phyloP scores from a whole-genome alignment of 192 early-diverging fungal genomes.

The Rhizoclosmatium sp. region DNA sequence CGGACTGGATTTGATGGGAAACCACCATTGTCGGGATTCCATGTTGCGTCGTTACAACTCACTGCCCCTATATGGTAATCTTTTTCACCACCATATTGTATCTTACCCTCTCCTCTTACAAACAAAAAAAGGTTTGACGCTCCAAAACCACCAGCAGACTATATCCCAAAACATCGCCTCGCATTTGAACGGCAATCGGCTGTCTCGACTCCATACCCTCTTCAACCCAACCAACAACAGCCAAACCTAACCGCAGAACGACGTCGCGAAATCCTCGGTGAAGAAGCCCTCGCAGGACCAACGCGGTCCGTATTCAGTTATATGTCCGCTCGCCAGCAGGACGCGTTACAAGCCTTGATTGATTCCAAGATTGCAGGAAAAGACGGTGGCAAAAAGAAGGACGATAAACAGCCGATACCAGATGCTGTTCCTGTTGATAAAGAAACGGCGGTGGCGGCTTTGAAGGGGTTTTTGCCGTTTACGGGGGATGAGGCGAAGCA shows the following conservation, averaged over 20 bases:
- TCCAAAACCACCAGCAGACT: conserved; percentile 49
- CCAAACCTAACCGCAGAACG: conserved; percentile 53
- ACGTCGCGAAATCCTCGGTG: conserved; percentile 74
- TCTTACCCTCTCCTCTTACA: neutral
- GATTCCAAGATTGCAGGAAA: conserved; percentile 17
- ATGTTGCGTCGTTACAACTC: conserved; percentile 48
- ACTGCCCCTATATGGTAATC: conserved; percentile 57
- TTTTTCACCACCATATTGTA: neutral
- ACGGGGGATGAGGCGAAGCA: conserved; percentile 74
- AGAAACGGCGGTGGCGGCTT: conserved; percentile 68
- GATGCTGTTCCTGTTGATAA: conserved; percentile 60
- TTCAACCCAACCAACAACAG: conserved; percentile 1
- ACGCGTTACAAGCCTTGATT: conserved; percentile 63
- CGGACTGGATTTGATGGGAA: conserved; percentile 60
- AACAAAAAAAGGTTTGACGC: conserved; percentile 40
- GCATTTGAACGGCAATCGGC: neutral
- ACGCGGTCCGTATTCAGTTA: conserved; percentile 77
- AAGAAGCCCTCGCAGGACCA: conserved; percentile 70
- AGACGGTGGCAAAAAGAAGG: conserved; percentile 23
- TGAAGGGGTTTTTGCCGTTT: conserved; percentile 86
- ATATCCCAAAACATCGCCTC: conserved; percentile 40
- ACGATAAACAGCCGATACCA: conserved; percentile 6
- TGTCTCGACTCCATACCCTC: neutral
- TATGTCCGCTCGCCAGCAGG: conserved; percentile 71
- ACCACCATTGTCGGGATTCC: conserved; percentile 61